A percentile compares a stretch with the other conserved stretches of the same genome.
Evolutionary conservation across 2,329 filamentous ascomycete species (phyloP).

Genomic region (Exophiala spinifera): DNA sequence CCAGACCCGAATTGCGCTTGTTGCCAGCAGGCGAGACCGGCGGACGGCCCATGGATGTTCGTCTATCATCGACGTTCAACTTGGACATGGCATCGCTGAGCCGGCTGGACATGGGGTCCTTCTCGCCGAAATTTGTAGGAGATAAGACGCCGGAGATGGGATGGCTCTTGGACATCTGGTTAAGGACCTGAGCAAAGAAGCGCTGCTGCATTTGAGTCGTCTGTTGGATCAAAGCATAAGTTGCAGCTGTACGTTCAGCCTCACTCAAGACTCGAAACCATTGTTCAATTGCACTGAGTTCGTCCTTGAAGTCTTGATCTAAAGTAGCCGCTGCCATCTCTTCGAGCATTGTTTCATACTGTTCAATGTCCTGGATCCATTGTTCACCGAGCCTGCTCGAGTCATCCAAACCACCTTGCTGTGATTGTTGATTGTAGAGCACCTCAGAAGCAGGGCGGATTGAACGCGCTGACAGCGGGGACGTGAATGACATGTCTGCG

Average conservation of each 20-base stretch:
- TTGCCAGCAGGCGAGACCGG: slow-evolving; percentile 67
- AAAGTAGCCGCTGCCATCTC: slow-evolving; percentile 99
- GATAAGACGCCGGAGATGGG: slow-evolving; percentile 95
- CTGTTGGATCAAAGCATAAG: slow-evolving; percentile 95
- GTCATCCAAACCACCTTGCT: slow-evolving; percentile 71
- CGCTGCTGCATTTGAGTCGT: slow-evolving; percentile 98
- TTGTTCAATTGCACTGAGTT: slow-evolving; percentile 97
- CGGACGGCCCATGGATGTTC: slow-evolving; percentile 80
- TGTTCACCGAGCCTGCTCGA: slow-evolving; percentile 92
- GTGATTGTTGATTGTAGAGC: slow-evolving; percentile 72
- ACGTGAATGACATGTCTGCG: slow-evolving; percentile 86
- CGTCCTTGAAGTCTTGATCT: slow-evolving; percentile 99
- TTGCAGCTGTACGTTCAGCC: slow-evolving; percentile 88
- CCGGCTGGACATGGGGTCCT: slow-evolving; percentile 96
- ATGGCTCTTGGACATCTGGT: slow-evolving; percentile 98
- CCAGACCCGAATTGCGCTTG: slow-evolving; percentile 93
- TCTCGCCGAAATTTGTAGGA: slow-evolving; percentile 88
- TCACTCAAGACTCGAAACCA: slow-evolving; percentile 98
- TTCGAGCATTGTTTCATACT: slow-evolving; percentile 97
- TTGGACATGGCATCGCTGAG: slow-evolving; percentile 96
- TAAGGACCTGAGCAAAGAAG: slow-evolving; percentile 97
- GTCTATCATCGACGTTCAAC: slow-evolving; percentile 78
- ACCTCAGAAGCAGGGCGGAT: slow-evolving; percentile 95
- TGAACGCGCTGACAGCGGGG: slow-evolving; percentile 66
- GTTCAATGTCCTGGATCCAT: slow-evolving; percentile 98